Base-by-base conservation (phyloP, 1,284 basidiomycete genomes). In the Trametes sp. region DNA sequence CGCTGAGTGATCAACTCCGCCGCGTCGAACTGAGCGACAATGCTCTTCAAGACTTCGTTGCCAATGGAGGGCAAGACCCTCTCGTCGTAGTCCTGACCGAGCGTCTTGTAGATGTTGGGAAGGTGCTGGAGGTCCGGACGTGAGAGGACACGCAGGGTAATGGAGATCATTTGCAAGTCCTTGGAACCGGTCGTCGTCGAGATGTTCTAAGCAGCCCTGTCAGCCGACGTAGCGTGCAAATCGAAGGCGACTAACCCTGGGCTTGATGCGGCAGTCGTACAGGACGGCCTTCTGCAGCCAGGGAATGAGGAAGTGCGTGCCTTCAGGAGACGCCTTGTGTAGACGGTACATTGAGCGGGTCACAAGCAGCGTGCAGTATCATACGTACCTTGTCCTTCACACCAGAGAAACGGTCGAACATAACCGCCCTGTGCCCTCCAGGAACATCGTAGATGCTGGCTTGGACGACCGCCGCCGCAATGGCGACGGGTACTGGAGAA, bases 21-120 rank as follows among this genome's bases (percentile, higher is more conserved):
- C 45, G 97, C 97, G 78, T 99, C 97, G 71, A 98, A 99, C 76
- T 99, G 97, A 13, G 97, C 97, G 0, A 99, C 98, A 64, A 97
- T 98, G 59, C 93, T 94, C 82, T 99, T 99, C 70, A 98, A 77
- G 31, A 99, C 96, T 81, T 99, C 97, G 75, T 99, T 99, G 48
- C 96, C 96, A 74, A 98, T 94, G 45, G 94, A 95, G 10, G 94
- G 94, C 21, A 96, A 81, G 1, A 98, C 95, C 72, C 96, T 88
- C 81, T 99, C 97, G 78, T 99, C 98, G 78, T 99, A 99, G 78
- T 99, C 98, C 76, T 92, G 79, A 57, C 97, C 97, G 53, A 99
- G 85, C 69, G 85, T 90, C 80, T 98, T 95, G 83, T 99, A 99
- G 75, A 99, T 98, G 80, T 89, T 93, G 35, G 97, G 77, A 26